phyloP scores from a whole-genome alignment of 2,329 filamentous ascomycete species.

The Aspergillus costaricaensis region DNA sequence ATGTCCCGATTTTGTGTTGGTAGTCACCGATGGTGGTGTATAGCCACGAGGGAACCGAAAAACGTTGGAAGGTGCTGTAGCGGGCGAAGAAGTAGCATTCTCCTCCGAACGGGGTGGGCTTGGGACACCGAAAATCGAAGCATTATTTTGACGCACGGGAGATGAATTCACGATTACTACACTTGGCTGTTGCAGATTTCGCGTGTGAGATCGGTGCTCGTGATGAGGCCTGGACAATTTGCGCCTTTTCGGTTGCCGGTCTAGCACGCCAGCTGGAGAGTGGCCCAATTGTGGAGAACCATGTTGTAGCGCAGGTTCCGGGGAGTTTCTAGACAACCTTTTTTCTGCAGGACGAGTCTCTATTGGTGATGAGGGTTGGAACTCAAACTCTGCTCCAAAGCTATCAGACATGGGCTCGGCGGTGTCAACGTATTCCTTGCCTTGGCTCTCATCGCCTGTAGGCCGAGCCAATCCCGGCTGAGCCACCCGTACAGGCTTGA shows the following conservation, averaged over 20 bases:
- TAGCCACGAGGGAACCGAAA: conserved; percentile 43
- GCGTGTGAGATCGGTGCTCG: conserved; percentile 7
- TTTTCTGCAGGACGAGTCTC: conserved; percentile 11
- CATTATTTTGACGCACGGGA: conserved; percentile 7
- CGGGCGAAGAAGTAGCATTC: conserved; percentile 30
- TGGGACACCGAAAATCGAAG: conserved; percentile 35
- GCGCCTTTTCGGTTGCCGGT: conserved; percentile 37
- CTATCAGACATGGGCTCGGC: conserved; percentile 36
- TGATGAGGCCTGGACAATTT: conserved; percentile 32
- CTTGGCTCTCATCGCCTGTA: conserved; percentile 33
- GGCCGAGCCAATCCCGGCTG: conserved; percentile 16
- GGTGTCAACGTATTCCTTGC: conserved; percentile 36
- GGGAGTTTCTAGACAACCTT: neutral
- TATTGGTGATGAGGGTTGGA: conserved; percentile 31
- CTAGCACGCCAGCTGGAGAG: conserved; percentile 2
- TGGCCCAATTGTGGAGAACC: conserved; percentile 6
- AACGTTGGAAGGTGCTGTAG: conserved; percentile 23
- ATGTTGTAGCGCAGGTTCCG: neutral
- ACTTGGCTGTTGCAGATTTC: conserved; percentile 20
- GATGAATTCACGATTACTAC: conserved; percentile 32
- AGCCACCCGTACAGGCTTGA: conserved; percentile 45
- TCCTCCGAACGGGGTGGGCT: conserved; percentile 44
- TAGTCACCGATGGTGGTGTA: conserved; percentile 31
- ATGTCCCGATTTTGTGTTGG: conserved; percentile 26
- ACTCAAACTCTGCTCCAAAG: conserved; percentile 32